Conservation (phyloP, 2,329 filamentous ascomycete species). For the Emmonsia crescens region DNA sequence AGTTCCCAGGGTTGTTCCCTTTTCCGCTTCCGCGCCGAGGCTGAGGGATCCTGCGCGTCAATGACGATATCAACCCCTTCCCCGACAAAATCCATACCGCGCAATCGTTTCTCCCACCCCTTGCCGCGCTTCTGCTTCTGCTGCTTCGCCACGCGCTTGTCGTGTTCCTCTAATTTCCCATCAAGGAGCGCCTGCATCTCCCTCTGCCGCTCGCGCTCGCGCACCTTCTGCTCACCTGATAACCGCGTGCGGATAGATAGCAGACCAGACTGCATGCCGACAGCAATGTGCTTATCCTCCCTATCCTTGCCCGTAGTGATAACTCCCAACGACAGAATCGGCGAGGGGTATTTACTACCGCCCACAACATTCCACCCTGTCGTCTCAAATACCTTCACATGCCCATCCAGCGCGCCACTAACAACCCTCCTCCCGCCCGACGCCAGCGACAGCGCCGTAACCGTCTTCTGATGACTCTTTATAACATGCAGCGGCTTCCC, state of each 20-base stretch:
- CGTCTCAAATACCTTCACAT: conserved; percentile 95
- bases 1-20: conserved; percentile 68
- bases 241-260: conserved; percentile 83
- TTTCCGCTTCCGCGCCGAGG: conserved; percentile 44
- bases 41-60: conserved; percentile 46
- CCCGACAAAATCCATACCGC: conserved; percentile 68
- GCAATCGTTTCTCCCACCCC: conserved; percentile 50
- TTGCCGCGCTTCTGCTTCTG: conserved; percentile 45
- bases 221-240: conserved; percentile 67
- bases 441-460: conserved; percentile 74
- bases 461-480: conserved; percentile 94
- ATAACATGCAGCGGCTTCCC: conserved; percentile 79
- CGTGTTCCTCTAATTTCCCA: conserved; percentile 67
- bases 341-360: conserved; percentile 83
- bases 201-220: conserved; percentile 64
- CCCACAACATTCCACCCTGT: conserved; percentile 93
- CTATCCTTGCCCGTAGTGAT: conserved; percentile 55
- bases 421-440: conserved; percentile 72
- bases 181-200: conserved; percentile 75
- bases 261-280: conserved; percentile 91
- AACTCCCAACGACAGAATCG: conserved; percentile 73
- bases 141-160: conserved; percentile 62
- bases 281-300: conserved; percentile 85
- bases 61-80: conserved; percentile 84
- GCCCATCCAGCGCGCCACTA: conserved; percentile 82